These are phyloP conservation scores for Talinum fruticosum DNA, from an alignment of 148 eudicot genomes.

Conservation along the genomic window DNA sequence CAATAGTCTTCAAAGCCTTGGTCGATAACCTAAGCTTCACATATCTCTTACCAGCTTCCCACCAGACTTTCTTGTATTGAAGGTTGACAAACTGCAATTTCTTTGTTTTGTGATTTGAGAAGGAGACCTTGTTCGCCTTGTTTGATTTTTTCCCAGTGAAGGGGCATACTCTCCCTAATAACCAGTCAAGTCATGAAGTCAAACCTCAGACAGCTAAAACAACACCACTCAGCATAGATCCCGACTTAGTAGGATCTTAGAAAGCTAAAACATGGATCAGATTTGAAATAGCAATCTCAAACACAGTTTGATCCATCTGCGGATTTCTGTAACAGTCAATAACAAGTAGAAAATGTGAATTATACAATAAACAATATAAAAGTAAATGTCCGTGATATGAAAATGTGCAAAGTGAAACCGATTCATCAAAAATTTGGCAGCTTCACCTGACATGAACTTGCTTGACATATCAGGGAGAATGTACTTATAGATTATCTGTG, in stretches of 20 bases:
- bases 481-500: too few species aligned
- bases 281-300: not conserved
- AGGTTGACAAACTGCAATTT: slow-evolving; percentile 81
- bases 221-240: too few species aligned
- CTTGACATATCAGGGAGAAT: too few species aligned
- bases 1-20: slow-evolving; percentile 88
- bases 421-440: too few species aligned
- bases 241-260: too few species aligned
- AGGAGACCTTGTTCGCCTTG: slow-evolving; percentile 73
- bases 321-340: not conserved
- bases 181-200: slow-evolving; percentile 4
- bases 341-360: not conserved
- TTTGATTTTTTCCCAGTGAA: slow-evolving; percentile 95
- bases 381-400: not conserved
- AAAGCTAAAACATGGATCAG: not conserved
- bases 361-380: not conserved
- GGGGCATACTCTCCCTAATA: slow-evolving; percentile 84
- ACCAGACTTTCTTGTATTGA: slow-evolving; percentile 88
- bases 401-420: not conserved
- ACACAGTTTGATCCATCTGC: not conserved
- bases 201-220: not conserved
- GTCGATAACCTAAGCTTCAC: slow-evolving; percentile 80
- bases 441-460: too few species aligned
- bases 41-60: slow-evolving; percentile 92
- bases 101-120: slow-evolving; percentile 85